phyloP scores from a whole-genome alignment of 768 basidiomycete species.

The Tulasnella sp. region DNA sequence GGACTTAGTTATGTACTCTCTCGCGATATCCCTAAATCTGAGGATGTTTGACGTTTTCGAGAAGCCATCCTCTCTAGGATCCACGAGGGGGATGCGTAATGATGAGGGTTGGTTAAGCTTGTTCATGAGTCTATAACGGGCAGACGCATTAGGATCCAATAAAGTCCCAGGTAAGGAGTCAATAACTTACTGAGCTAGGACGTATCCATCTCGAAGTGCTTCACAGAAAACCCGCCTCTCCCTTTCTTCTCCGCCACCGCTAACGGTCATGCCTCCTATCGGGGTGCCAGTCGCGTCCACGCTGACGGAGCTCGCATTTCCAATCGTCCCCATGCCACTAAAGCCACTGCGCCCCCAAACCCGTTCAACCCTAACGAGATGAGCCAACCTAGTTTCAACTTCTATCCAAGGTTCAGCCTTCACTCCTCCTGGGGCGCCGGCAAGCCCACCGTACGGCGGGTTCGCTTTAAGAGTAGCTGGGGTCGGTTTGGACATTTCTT shows the following conservation, averaged over 20 bases:
- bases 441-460: slow-evolving; percentile 22
- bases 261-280: slow-evolving; percentile 16
- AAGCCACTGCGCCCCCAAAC: slow-evolving; percentile 61
- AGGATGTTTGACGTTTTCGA: slow-evolving; percentile 59
- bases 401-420: slow-evolving; percentile 45
- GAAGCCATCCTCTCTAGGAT: slow-evolving; percentile 55
- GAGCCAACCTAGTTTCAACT: slow-evolving; percentile 53
- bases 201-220: slow-evolving; percentile 69
- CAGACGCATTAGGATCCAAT: neutral
- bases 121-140: slow-evolving; percentile 54
- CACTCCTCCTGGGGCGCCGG: slow-evolving; percentile 25
- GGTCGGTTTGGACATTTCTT: slow-evolving; percentile 54
- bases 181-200: slow-evolving; percentile 75
- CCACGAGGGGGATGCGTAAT: slow-evolving; percentile 40
- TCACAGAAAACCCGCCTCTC: slow-evolving; percentile 65
- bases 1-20: slow-evolving; percentile 45
- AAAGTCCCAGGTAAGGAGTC: slow-evolving; percentile 4
- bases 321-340: slow-evolving; percentile 19
- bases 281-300: slow-evolving; percentile 24
- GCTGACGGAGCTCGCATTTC: slow-evolving; percentile 28
- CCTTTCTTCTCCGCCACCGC: slow-evolving; percentile 52
- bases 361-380: slow-evolving; percentile 55
- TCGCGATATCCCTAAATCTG: slow-evolving; percentile 65
- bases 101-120: slow-evolving; percentile 50
- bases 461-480: slow-evolving; percentile 36